Evolutionary conservation across 1,139 yeast genomes (phyloP).

Genomic region (Cylindricascospora bacillispora): DNA sequence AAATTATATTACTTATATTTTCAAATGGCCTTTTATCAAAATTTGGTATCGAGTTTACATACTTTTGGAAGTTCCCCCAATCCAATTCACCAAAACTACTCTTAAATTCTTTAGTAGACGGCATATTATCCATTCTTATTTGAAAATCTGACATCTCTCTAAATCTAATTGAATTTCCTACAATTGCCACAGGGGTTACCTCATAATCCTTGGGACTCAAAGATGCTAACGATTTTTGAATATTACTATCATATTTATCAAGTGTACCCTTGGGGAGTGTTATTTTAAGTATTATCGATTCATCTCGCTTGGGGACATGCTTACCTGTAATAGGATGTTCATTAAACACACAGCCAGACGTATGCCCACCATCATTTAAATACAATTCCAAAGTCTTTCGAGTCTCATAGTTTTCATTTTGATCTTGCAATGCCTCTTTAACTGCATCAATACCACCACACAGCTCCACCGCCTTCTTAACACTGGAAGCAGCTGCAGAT

Average conservation of each 20-base stretch:
- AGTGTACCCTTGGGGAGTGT: constrained; percentile 53
- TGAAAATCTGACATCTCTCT: constrained; percentile 88
- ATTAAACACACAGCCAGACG: constrained; percentile 25
- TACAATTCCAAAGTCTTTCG: constrained; percentile 51
- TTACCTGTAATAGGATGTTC: constrained; percentile 69
- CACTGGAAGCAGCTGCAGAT: constrained; percentile 29
- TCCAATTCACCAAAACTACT: constrained; percentile 22
- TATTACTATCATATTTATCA: constrained; percentile 34
- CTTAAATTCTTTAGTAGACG: constrained; percentile 33
- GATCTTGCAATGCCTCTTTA: constrained; percentile 28
- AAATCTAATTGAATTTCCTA: constrained; percentile 63
- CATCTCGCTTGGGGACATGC: constrained; percentile 32
- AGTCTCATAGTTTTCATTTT: constrained; percentile 34
- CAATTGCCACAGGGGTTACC: constrained; percentile 52
- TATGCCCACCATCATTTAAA: constrained; percentile 20
- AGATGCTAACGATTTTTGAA: constrained; percentile 38
- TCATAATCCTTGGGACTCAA: constrained; percentile 25
- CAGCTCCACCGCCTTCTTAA: constrained; percentile 52
- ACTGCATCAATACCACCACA: constrained; percentile 56
- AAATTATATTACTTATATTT: constrained; percentile 18
- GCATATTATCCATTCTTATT: constrained; percentile 46
- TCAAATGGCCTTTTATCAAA: constrained; percentile 26
- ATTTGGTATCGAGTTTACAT: constrained; percentile 34
- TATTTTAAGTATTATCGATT: constrained; percentile 57
- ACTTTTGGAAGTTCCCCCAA: constrained; percentile 25